Conservation (phyloP, 805 yeast genomes). For the Saccharomycopsis sp. region DNA sequence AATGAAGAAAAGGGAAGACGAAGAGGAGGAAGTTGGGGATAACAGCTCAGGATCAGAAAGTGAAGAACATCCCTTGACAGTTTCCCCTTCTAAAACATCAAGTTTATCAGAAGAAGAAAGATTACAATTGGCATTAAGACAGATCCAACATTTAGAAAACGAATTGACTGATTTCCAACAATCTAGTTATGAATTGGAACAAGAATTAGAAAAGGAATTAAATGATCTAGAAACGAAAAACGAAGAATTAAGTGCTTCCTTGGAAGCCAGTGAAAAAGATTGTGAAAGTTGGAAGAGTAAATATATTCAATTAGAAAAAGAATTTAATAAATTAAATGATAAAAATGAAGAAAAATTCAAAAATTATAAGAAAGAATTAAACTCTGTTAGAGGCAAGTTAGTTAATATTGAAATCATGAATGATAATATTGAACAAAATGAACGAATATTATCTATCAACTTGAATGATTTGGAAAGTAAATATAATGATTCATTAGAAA, state of each 20-base stretch:
- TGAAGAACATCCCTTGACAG: too few relatives aligned
- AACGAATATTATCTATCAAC: constrained; percentile 26
- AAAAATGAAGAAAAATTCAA: constrained; percentile 21
- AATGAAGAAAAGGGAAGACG: too few relatives aligned
- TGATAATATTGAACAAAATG: constrained; percentile 35
- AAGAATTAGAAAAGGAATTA: constrained; percentile 34
- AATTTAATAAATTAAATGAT: constrained; percentile 20
- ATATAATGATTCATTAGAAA: constrained; percentile 29
- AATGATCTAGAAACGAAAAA: constrained; percentile 26
- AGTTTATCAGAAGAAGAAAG: constrained; percentile 17
- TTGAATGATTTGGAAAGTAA: constrained; percentile 27
- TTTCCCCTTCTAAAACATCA: constrained; percentile 1
- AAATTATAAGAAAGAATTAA: constrained; percentile 24
- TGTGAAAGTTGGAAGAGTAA: constrained; percentile 22
- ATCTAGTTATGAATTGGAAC: constrained; percentile 34
- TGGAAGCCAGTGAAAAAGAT: constrained; percentile 21
- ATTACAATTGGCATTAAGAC: constrained; percentile 25
- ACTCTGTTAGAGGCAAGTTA: constrained; percentile 24
- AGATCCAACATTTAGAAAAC: constrained; percentile 30
- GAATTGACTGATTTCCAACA: constrained; percentile 34
- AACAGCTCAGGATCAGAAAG: too few relatives aligned
- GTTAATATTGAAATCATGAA: constrained; percentile 33
- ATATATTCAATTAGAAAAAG: constrained; percentile 23
- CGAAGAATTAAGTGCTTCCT: constrained; percentile 18
- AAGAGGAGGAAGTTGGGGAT: too few relatives aligned